Evolutionary conservation across 1,284 basidiomycete species (phyloP).

Genomic region (Laetiporus sulphureus): DNA sequence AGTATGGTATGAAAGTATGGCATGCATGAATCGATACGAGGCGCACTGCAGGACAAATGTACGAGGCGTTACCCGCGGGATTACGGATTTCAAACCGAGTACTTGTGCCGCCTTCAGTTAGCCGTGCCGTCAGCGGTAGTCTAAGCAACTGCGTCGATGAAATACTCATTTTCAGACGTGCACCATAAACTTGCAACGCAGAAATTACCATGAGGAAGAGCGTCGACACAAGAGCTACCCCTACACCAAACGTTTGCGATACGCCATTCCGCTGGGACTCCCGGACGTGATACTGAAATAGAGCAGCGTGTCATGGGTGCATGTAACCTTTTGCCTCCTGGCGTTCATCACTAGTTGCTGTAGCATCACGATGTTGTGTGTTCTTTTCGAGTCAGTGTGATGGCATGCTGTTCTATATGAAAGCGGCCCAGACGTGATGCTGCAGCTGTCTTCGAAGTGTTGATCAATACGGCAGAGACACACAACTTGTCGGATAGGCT

Average conservation of each 20-base stretch:
- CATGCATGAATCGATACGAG: too few relatives aligned
- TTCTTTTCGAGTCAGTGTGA: too few relatives aligned
- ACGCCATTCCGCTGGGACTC: constrained; percentile 52
- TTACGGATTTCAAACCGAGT: not conserved
- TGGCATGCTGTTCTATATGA: constrained; percentile 46
- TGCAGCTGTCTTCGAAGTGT: not conserved
- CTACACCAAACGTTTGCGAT: constrained; percentile 49
- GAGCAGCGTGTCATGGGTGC: constrained; percentile 28
- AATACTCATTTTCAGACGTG: constrained; percentile 34
- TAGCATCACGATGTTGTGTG: too few relatives aligned
- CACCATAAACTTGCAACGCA: constrained; percentile 41
- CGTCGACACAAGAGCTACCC: constrained; percentile 49
- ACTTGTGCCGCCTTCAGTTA: too few relatives aligned
- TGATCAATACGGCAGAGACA: constrained; percentile 36
- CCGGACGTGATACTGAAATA: constrained; percentile 58
- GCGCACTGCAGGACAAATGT: too few relatives aligned
- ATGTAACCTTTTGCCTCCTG: constrained; percentile 38
- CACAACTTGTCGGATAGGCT: constrained; percentile 63
- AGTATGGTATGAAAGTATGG: constrained; percentile 44
- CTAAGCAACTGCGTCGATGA: too few relatives aligned
- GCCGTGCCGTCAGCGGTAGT: too few relatives aligned
- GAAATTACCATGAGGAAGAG: constrained; percentile 48
- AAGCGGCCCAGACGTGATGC: constrained; percentile 26
- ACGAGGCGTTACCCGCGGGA: not conserved
- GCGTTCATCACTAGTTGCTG: too few relatives aligned